phyloP scores from a whole-genome alignment of 768 basidiomycete genomes.

The Lyophyllum decastes region DNA sequence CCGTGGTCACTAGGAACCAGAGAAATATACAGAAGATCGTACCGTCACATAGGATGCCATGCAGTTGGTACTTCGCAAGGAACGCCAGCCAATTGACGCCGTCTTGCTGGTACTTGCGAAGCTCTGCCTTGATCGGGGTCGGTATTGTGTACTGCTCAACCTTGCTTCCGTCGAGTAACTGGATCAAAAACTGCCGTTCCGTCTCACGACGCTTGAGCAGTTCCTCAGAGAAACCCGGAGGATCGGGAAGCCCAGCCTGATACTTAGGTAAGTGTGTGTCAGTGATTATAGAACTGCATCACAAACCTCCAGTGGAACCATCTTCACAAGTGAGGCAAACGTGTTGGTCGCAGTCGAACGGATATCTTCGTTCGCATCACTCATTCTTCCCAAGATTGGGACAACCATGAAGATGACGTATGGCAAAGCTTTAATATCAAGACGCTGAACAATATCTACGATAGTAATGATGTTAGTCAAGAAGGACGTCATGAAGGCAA shows the following conservation, averaged over 20 bases:
- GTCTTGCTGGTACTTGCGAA: constrained; percentile 97
- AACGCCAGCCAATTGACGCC: constrained; percentile 99
- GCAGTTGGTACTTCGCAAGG: constrained; percentile 95
- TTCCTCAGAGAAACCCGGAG: constrained; percentile 87
- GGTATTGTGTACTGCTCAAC: constrained; percentile 90
- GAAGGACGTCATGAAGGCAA: not conserved
- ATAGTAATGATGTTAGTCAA: constrained; percentile 15
- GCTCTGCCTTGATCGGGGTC: constrained; percentile 85
- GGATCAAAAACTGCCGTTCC: constrained; percentile 90
- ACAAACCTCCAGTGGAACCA: constrained; percentile 93
- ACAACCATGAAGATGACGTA: constrained; percentile 98
- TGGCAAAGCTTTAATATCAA: constrained; percentile 93
- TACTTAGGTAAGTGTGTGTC: not conserved
- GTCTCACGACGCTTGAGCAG: constrained; percentile 81
- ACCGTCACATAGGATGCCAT: constrained; percentile 98
- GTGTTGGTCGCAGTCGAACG: constrained; percentile 95
- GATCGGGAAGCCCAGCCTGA: constrained; percentile 96
- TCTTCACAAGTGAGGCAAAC: constrained; percentile 95
- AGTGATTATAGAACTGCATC: not conserved
- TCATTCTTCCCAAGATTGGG: constrained; percentile 96
- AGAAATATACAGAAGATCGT: constrained; percentile 17
- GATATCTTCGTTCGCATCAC: constrained; percentile 88
- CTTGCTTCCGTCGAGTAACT: constrained; percentile 93
- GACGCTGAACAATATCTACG: constrained; percentile 84
- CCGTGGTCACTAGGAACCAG: not conserved